Evolutionary conservation across 176 grass and related monocot species (phyloP).

Genomic region (Phoenix roebelenii): DNA sequence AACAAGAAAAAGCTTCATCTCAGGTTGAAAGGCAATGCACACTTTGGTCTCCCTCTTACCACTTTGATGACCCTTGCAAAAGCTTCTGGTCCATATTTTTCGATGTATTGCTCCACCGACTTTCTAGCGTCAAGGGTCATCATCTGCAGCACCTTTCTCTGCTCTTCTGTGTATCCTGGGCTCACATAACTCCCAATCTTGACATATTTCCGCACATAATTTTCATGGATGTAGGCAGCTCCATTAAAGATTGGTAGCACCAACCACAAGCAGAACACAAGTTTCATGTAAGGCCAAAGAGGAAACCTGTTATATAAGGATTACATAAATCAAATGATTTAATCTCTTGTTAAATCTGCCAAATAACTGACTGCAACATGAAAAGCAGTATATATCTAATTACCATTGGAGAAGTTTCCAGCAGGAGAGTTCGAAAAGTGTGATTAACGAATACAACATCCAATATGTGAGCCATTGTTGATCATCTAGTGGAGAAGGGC

Average conservation of each 20-base stretch:
- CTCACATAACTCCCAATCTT: slow-evolving; percentile 70
- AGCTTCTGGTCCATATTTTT: slow-evolving; percentile 57
- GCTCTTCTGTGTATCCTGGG: slow-evolving; percentile 51
- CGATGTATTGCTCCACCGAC: slow-evolving; percentile 71
- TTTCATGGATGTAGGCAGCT: slow-evolving; percentile 87
- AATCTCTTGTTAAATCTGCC: background rate
- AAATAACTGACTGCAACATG: background rate
- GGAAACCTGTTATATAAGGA: slow-evolving; percentile 50
- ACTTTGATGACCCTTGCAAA: slow-evolving; percentile 66
- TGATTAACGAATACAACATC: slow-evolving; percentile 84
- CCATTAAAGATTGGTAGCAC: slow-evolving; percentile 95
- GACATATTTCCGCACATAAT: slow-evolving; percentile 65
- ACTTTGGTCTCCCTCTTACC: slow-evolving; percentile 14
- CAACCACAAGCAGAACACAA: slow-evolving; percentile 86
- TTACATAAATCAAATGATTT: background rate
- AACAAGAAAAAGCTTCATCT: background rate
- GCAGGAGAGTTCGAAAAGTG: slow-evolving; percentile 83
- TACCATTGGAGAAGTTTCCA: slow-evolving; percentile 83
- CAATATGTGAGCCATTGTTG: slow-evolving; percentile 99
- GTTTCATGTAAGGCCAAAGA: slow-evolving; percentile 83
- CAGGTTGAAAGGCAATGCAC: no score
- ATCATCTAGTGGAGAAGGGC: slow-evolving; percentile 73
- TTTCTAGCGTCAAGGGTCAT: slow-evolving; percentile 86
- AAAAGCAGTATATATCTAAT: background rate
- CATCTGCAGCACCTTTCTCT: slow-evolving; percentile 71